Percentiles rank a stretch among this genome's conserved stretches.
phyloP scores from a whole-genome alignment of 805 yeast species.

The Tanozyma kutaoensis region DNA sequence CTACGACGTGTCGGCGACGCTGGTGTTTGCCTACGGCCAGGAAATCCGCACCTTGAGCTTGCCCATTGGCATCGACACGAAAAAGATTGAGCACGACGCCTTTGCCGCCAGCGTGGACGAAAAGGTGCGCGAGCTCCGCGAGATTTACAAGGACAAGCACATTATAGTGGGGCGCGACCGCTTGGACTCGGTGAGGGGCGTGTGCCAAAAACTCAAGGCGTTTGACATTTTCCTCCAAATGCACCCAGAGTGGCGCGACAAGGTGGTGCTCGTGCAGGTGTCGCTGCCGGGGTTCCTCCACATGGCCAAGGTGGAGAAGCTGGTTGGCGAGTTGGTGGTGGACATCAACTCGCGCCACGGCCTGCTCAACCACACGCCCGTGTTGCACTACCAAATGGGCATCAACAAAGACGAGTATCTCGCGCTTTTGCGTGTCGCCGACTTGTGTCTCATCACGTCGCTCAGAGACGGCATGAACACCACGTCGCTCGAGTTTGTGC shows the following conservation, averaged over 20 bases:
- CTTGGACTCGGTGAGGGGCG: constrained; percentile 84
- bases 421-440: constrained; percentile 81
- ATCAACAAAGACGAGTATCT: constrained; percentile 80
- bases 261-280: constrained; percentile 84
- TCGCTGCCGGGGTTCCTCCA: constrained; percentile 63
- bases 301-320: constrained; percentile 57
- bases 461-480: constrained; percentile 96
- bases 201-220: constrained; percentile 84
- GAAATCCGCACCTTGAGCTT: constrained; percentile 59
- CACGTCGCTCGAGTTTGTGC: constrained; percentile 83
- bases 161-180: constrained; percentile 92
- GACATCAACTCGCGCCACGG: constrained; percentile 82
- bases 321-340: constrained; percentile 71
- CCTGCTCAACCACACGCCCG: constrained; percentile 69
- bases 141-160: constrained; percentile 50
- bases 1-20: constrained; percentile 36
- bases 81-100: constrained; percentile 52
- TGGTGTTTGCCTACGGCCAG: constrained; percentile 64
- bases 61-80: constrained; percentile 85
- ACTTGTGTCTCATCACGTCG: constrained; percentile 77
- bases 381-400: constrained; percentile 85
- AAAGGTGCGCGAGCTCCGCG: constrained; percentile 52
- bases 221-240: constrained; percentile 76
- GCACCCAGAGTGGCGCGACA: constrained; percentile 86
- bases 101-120: constrained; percentile 35